Percentiles rank a stretch among this genome's conserved stretches.
phyloP scores from a whole-genome alignment of 2,329 filamentous ascomycete species.

The Orbilia quercus region DNA sequence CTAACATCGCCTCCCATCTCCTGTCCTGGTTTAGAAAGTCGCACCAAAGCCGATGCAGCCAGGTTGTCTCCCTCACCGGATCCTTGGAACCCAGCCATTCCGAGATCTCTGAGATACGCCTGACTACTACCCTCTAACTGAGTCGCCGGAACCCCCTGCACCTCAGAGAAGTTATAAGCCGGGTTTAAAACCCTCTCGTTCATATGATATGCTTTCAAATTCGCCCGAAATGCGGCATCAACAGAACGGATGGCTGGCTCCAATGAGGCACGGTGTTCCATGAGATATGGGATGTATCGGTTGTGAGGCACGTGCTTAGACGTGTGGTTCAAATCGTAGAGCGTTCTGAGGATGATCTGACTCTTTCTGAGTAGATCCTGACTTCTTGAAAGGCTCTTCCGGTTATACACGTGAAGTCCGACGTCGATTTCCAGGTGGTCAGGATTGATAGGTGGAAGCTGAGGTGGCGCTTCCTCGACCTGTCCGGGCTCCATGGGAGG shows the following conservation, averaged over 20 bases:
- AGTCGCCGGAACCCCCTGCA: neutral
- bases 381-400: neutral
- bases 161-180: neutral
- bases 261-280: neutral
- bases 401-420: conserved; percentile 3
- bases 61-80: neutral
- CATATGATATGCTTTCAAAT: neutral
- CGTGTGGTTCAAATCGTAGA: neutral
- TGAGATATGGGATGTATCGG: neutral
- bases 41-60: conserved; percentile 20
- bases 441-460: neutral
- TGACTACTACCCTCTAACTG: too few relatives aligned
- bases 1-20: neutral
- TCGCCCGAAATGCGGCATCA: neutral
- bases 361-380: neutral
- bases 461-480: neutral
- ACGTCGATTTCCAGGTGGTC: neutral
- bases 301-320: neutral
- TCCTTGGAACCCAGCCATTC: too few relatives aligned
- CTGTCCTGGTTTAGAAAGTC: neutral
- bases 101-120: too few relatives aligned
- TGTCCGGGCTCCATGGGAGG: too few relatives aligned
- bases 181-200: conserved; percentile 16
- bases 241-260: neutral
- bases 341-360: neutral